phyloP scores from a whole-genome alignment of 148 eudicot species.

The Pharnaceum exiguum region DNA sequence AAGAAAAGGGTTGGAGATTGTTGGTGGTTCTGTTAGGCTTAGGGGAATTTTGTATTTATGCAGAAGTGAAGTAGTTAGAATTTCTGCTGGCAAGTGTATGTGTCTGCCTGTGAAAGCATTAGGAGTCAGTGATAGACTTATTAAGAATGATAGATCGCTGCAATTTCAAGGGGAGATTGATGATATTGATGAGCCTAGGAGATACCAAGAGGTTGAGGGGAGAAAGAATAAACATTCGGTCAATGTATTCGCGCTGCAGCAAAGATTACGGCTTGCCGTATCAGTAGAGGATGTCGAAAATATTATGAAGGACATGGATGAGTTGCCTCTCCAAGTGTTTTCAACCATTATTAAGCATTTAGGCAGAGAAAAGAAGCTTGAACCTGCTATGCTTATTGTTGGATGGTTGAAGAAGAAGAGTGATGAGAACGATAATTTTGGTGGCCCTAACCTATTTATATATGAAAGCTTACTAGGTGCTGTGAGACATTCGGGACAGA shows the following conservation, averaged over 20 bases:
- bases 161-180: constrained; percentile 6
- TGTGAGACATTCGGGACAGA: constrained; percentile 49
- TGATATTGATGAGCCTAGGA: constrained; percentile 7
- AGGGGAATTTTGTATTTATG: constrained; percentile 21
- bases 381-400: constrained; percentile 69
- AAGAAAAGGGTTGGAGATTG: constrained; percentile 27
- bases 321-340: constrained; percentile 68
- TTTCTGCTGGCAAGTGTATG: constrained; percentile 18
- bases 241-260: constrained; percentile 54
- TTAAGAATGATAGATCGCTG: constrained; percentile 26
- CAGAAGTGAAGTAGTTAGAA: constrained; percentile 8
- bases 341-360: constrained; percentile 64
- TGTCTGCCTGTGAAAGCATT: constrained; percentile 49
- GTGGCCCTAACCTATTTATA: constrained; percentile 60
- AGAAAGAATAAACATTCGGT: constrained; percentile 22
- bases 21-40: constrained; percentile 8
- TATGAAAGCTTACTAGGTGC: constrained; percentile 82
- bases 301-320: constrained; percentile 47
- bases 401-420: constrained; percentile 70
- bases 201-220: constrained; percentile 11
- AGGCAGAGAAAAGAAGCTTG: constrained; percentile 70
- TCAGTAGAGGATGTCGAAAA: constrained; percentile 66
- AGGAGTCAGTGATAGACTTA: constrained; percentile 23
- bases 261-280: constrained; percentile 38
- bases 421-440: constrained; percentile 23